Evolutionary conservation across 2,329 filamentous ascomycete species (phyloP), one percentile per base, ranked within the genome.

Genomic region (Emergomyces orientalis): DNA sequence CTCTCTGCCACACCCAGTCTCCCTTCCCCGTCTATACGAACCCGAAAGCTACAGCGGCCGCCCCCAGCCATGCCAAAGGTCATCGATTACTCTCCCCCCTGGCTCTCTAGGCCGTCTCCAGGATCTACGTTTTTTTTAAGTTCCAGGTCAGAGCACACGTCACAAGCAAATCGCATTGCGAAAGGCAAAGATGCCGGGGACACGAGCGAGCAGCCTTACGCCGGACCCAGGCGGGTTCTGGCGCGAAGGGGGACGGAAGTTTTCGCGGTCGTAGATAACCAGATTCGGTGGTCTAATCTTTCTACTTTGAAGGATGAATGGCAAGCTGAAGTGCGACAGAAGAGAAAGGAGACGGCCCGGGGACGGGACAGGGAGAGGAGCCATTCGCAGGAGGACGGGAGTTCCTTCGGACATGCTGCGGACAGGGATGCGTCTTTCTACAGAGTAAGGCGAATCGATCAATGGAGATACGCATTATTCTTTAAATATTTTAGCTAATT

Each of bases 221-320:
- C 67, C n/a, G 76, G 80, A 2, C 76, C 84, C 1, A 75, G 73
- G 25, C 79, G 78, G 66, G 91, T 86, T 0, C 87, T 97, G 69
- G 92, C 91, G 11, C 86, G 84, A 59, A 83, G 93, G 64, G 91
- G 89, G 19, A 91, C 89, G 0, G 92, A 99, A 71, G 80, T 97
- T 11, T 97, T 97, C 72, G 86, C 91, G 14, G 92, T 91, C 25
- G 87, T 89, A 49, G 92, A 92, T 58, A 92, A 88, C 69, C 90
- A 97, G 75, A 88, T 99, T 65, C 84, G 92, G 74, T 99, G 94
- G 91, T 88, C 89, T 11, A 90, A 96, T 75, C 78, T 99, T 62
- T 85, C 86, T 60, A 85, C 87, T 64, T 75, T 97, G 71, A 96
- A 95, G 78, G 89, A 85, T 62, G 73, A 78, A 67, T 80, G 77